A percentile compares a stretch with the other conserved stretches of the same genome.
phyloP scores from a whole-genome alignment of 768 basidiomycete species.

The Mrakia gelida region DNA sequence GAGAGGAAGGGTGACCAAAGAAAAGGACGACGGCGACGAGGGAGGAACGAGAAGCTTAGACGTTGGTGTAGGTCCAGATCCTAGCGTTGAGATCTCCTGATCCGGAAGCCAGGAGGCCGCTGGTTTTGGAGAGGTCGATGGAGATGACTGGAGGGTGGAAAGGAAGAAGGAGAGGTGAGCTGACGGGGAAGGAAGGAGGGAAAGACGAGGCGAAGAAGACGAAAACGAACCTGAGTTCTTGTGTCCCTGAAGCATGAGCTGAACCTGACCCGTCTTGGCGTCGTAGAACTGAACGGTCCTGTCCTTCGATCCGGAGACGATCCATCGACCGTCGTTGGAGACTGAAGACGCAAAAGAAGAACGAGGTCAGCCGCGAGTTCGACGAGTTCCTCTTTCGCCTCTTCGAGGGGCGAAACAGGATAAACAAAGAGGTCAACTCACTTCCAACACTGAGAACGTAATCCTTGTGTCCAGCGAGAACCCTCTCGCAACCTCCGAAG shows the following conservation, averaged over 20 bases:
- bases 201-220: too few species aligned
- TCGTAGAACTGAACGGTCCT: conserved; percentile 72
- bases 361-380: neutral
- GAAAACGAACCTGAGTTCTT: conserved; percentile 60
- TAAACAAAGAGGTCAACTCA: conserved; percentile 39
- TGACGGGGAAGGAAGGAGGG: neutral
- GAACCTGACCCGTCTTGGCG: conserved; percentile 78
- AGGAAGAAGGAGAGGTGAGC: neutral
- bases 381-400: neutral
- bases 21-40: neutral
- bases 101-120: conserved; percentile 62
- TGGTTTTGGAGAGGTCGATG: conserved; percentile 62
- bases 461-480: conserved; percentile 77
- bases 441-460: conserved; percentile 39
- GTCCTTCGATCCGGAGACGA: conserved; percentile 93
- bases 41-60: neutral
- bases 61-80: conserved; percentile 51
- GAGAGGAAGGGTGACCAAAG: neutral
- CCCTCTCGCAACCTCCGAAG: conserved; percentile 52
- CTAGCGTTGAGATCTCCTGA: conserved; percentile 68
- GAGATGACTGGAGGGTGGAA: conserved; percentile 69
- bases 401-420: neutral
- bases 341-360: conserved; percentile 48
- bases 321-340: conserved; percentile 87
- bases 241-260: conserved; percentile 84